Evolutionary conservation across 345 rosid genomes (phyloP).

Genomic region (Ricinus communis): DNA sequence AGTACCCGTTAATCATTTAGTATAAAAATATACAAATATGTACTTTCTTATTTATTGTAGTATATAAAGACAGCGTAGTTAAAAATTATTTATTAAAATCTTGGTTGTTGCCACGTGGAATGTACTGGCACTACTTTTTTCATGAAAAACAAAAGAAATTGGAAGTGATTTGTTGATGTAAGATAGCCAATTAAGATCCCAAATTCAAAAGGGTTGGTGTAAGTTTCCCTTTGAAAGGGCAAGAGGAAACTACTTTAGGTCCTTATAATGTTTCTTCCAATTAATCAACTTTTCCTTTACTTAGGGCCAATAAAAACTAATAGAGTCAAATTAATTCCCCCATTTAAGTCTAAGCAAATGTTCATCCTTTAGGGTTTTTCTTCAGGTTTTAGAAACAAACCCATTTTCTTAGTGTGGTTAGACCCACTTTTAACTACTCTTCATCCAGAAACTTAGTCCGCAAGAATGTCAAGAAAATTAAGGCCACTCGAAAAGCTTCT

Average conservation of each 20-base stretch:
- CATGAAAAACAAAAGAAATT: neutral
- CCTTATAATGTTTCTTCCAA: conserved; percentile 4
- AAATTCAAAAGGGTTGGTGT: conserved; percentile 25
- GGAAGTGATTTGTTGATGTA: neutral
- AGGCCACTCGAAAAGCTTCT: neutral
- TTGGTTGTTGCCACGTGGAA: neutral
- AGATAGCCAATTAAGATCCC: neutral
- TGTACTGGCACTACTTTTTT: neutral
- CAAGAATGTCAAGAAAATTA: conserved; percentile 8
- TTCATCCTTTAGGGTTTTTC: neutral
- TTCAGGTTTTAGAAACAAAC: conserved; percentile 13
- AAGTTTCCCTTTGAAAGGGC: conserved; percentile 21
- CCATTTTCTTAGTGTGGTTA: conserved; percentile 38
- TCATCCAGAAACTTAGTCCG: conserved; percentile 1
- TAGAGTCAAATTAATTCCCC: conserved; percentile 18
- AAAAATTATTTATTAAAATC: too few species aligned
- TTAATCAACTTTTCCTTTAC: conserved; percentile 14
- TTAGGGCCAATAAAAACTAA: neutral
- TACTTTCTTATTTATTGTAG: too few species aligned
- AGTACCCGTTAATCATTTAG: too few species aligned
- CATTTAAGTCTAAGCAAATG: neutral
- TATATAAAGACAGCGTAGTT: too few species aligned
- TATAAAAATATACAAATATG: too few species aligned
- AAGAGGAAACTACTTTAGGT: conserved; percentile 7
- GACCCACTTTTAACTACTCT: conserved; percentile 42